Conservation (phyloP, 2,329 filamentous ascomycete species). For the Dissoconium aciculare region DNA sequence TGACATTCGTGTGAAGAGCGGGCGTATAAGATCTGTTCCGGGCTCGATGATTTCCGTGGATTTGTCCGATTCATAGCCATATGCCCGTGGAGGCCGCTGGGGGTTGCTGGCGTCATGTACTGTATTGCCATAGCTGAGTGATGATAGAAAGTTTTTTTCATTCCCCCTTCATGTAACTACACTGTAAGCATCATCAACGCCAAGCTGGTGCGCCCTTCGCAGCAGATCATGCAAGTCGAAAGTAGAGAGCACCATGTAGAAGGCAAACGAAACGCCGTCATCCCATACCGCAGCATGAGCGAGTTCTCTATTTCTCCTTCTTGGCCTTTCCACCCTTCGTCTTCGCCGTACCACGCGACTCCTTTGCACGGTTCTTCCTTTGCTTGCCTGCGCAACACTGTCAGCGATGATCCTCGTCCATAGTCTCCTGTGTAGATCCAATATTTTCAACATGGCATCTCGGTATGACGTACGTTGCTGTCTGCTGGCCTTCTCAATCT, state of each 20-base stretch:
- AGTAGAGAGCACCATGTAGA: constrained; percentile 10
- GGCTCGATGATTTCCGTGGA: too few species aligned
- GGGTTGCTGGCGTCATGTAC: too few species aligned
- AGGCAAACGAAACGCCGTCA: constrained; percentile 8
- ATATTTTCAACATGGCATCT: too few species aligned
- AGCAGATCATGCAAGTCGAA: constrained; percentile 12
- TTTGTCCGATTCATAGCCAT: too few species aligned
- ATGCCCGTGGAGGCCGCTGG: too few species aligned
- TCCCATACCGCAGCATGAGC: constrained; percentile 4
- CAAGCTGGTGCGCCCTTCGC: constrained; percentile 12
- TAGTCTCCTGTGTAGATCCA: too few species aligned
- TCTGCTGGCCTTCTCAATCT: constrained; percentile 94
- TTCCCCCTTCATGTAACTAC: constrained; percentile 12
- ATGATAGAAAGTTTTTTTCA: constrained; percentile 12
- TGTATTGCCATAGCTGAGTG: constrained; percentile 1
- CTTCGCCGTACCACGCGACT: constrained; percentile 95
- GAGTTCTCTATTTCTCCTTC: constrained; percentile 36
- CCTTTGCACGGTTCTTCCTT: constrained; percentile 99
- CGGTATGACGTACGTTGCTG: constrained; percentile 78
- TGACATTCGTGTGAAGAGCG: too few species aligned
- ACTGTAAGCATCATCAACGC: constrained; percentile 14
- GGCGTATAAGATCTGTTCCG: too few species aligned
- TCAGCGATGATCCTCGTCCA: constrained; percentile 1
- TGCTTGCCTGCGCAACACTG: constrained; percentile 67
- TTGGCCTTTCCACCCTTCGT: constrained; percentile 94